These are phyloP conservation scores for Choricystis sp. DNA, from an alignment of 139 green algal genomes.

Conservation along the genomic window DNA sequence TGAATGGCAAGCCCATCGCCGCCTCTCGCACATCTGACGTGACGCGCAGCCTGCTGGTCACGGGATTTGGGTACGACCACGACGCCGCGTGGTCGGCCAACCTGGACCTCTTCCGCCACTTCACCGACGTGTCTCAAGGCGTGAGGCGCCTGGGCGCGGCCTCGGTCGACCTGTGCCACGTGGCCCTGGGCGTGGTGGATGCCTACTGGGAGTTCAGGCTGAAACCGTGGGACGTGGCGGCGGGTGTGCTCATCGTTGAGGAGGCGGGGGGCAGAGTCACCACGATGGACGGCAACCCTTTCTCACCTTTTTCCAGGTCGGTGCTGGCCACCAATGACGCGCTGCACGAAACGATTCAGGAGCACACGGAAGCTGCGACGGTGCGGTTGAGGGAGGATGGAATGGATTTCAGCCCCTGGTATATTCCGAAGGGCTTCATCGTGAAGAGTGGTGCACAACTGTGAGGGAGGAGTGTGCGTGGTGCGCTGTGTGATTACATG, in stretches of 20 bases:
- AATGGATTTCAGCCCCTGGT: slow-evolving; percentile 39
- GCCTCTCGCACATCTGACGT: slow-evolving; percentile 18
- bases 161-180: slow-evolving; percentile 78
- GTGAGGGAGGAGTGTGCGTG: neutral
- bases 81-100: slow-evolving; percentile 64
- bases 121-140: slow-evolving; percentile 60
- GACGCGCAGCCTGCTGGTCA: slow-evolving; percentile 42
- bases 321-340: slow-evolving; percentile 29
- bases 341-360: slow-evolving; percentile 31
- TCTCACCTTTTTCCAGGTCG: slow-evolving; percentile 48
- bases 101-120: slow-evolving; percentile 78
- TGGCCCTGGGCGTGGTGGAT: slow-evolving; percentile 52
- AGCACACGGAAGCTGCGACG: slow-evolving; percentile 15
- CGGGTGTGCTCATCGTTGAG: slow-evolving; percentile 46
- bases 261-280: slow-evolving; percentile 56
- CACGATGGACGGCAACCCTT: slow-evolving; percentile 50
- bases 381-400: slow-evolving; percentile 13
- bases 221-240: slow-evolving; percentile 56
- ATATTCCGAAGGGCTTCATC: slow-evolving; percentile 24
- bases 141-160: slow-evolving; percentile 75
- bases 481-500: too few species aligned
- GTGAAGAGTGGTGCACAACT: slow-evolving; percentile 18
- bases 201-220: slow-evolving; percentile 60
- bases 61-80: slow-evolving; percentile 77
- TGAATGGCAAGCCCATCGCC: slow-evolving; percentile 44